A percentile compares a stretch with the other conserved stretches of the same genome.
phyloP scores from a whole-genome alignment of 2,329 filamentous ascomycete species.

The Cladosporium sp. region DNA sequence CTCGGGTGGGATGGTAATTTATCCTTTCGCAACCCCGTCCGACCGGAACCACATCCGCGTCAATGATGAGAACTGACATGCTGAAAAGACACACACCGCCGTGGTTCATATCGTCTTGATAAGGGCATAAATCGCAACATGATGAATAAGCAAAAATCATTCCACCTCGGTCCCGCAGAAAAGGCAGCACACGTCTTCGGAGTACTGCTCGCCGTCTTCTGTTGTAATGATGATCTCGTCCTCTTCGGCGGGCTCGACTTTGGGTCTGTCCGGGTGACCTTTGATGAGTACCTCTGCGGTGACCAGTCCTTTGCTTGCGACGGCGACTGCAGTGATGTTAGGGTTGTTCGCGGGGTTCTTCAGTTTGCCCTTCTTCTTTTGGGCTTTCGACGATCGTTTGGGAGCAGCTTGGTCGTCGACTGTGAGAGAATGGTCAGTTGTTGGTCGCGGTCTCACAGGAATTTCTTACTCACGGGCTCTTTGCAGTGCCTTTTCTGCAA shows the following conservation, averaged over 20 bases:
- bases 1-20: background rate
- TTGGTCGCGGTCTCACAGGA: background rate
- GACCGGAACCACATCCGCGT: background rate
- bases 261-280: conserved; percentile 24
- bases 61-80: background rate
- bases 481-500: conserved; percentile 29
- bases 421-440: conserved; percentile 7
- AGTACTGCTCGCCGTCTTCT: conserved; percentile 28
- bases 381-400: conserved; percentile 21
- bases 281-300: conserved; percentile 34
- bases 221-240: conserved; percentile 34
- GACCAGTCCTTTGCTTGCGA: conserved; percentile 22
- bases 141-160: conserved; percentile 3
- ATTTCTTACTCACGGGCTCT: background rate
- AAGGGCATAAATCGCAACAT: background rate
- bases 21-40: background rate
- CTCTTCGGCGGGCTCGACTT: conserved; percentile 24
- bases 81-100: conserved; percentile 12
- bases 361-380: conserved; percentile 25
- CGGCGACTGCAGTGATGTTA: conserved; percentile 12
- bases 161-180: conserved; percentile 26
- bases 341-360: conserved; percentile 25
- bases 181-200: conserved; percentile 34
- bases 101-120: background rate
- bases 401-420: conserved; percentile 23